Conservation (phyloP, 169 alveolate species). For the Perkinsus olseni region DNA sequence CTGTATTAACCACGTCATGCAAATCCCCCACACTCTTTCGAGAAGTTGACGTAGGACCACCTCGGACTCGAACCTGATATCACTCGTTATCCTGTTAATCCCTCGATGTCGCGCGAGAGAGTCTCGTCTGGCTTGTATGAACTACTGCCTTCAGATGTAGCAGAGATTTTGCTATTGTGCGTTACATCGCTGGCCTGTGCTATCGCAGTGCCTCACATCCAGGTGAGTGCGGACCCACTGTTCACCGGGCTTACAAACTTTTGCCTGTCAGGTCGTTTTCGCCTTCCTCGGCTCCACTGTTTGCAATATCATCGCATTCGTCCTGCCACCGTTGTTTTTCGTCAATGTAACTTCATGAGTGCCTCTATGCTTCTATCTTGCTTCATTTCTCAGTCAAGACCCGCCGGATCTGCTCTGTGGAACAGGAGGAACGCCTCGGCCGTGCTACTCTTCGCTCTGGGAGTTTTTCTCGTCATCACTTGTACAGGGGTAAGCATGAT, state of each 20-base stretch:
- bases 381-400: not conserved
- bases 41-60: no score
- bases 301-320: not conserved
- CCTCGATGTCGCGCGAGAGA: not conserved
- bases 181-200: not conserved
- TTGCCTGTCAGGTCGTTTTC: not conserved
- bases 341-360: not conserved
- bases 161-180: not conserved
- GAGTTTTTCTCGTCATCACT: not conserved
- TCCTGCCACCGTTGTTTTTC: not conserved
- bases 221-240: not conserved
- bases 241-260: not conserved
- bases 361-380: not conserved
- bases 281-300: not conserved
- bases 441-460: not conserved
- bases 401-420: not conserved
- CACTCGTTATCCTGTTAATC: not conserved
- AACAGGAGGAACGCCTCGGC: not conserved
- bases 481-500: not conserved
- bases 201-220: not conserved
- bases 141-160: no score
- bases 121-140: no score
- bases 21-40: no score
- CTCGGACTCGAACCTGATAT: no score
- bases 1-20: no score